These are phyloP conservation scores for Apostasia shenzhenica DNA, from an alignment of 106 monocot genomes.

Conservation along the genomic window DNA sequence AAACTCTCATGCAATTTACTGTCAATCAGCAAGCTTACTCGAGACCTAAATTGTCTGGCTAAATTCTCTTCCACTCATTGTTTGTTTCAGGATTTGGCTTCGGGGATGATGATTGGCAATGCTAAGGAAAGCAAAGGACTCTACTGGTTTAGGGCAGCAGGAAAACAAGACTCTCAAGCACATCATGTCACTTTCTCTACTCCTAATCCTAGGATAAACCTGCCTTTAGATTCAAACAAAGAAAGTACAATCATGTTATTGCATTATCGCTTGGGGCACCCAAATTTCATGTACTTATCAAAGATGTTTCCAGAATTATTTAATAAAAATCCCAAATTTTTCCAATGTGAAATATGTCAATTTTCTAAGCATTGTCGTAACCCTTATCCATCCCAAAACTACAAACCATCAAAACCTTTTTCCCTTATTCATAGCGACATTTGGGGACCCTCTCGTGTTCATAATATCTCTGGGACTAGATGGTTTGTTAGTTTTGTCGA, in stretches of 20 bases:
- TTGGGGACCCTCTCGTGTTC: not conserved
- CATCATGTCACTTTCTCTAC: too few species aligned
- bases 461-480: not conserved
- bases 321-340: too few species aligned
- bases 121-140: not conserved
- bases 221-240: not conserved
- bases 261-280: not conserved
- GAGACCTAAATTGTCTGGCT: not conserved
- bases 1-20: not conserved
- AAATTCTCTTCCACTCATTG: not conserved
- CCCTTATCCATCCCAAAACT: not conserved
- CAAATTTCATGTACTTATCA: too few species aligned
- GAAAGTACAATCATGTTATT: not conserved
- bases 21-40: not conserved
- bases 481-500: slow-evolving; percentile 7
- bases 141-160: too few species aligned
- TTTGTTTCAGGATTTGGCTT: not conserved
- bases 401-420: not conserved
- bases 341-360: too few species aligned
- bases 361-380: not conserved
- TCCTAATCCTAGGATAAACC: too few species aligned
- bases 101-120: slow-evolving; percentile 1
- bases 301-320: too few species aligned
- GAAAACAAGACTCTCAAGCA: too few species aligned
- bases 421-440: not conserved